phyloP scores from a whole-genome alignment of 768 basidiomycete species.

The Suillus clintonianus region DNA sequence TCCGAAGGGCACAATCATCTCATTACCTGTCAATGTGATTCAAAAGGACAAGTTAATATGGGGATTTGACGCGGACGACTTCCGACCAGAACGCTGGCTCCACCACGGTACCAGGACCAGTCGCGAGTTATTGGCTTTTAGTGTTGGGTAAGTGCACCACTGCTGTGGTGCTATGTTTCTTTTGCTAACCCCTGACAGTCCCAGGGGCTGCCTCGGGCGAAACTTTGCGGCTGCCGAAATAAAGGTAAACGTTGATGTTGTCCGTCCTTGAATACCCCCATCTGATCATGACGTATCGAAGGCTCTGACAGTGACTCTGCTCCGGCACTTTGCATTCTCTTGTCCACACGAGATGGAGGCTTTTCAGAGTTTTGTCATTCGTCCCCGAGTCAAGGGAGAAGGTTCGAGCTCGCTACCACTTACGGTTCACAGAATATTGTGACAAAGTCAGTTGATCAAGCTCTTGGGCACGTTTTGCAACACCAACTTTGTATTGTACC shows the following conservation, averaged over 20 bases:
- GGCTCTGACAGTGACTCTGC: conserved; percentile 49
- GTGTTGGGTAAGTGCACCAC: conserved; percentile 47
- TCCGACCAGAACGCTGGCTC: conserved; percentile 67
- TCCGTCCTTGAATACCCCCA: background rate
- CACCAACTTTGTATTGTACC: background rate
- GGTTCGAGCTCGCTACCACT: conserved; percentile 58
- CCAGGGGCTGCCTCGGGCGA: conserved; percentile 61
- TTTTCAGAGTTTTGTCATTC: conserved; percentile 67
- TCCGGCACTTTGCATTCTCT: conserved; percentile 56
- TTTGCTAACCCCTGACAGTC: conserved; percentile 37
- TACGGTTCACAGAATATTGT: conserved; percentile 37
- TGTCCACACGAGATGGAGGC: conserved; percentile 55
- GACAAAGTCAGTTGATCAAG: conserved; percentile 13
- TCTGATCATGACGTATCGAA: conserved; percentile 5
- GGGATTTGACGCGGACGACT: conserved; percentile 60
- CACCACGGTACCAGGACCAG: conserved; percentile 37
- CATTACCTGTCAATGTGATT: conserved; percentile 58
- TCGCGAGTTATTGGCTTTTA: conserved; percentile 57
- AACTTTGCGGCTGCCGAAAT: conserved; percentile 61
- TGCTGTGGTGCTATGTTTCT: conserved; percentile 3
- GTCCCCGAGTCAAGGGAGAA: conserved; percentile 57
- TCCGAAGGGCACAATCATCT: conserved; percentile 57
- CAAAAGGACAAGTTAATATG: conserved; percentile 55
- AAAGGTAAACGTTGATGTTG: conserved; percentile 41
- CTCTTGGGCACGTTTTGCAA: background rate